Evolutionary conservation across 371 early-diverging fungal species (phyloP).

Genomic region (Mortierella sp.): DNA sequence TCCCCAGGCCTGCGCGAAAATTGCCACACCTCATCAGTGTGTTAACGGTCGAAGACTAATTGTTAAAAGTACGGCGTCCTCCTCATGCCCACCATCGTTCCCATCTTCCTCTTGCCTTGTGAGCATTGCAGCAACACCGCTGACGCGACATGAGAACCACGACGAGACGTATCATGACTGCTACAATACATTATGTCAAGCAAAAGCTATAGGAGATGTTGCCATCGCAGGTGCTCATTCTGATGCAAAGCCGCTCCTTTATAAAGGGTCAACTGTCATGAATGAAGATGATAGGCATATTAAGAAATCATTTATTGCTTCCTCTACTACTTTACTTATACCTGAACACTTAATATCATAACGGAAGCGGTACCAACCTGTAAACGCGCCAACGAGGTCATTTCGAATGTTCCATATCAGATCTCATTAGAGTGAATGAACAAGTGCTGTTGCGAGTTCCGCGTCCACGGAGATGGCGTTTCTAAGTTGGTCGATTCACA

Average conservation of each 20-base stretch:
- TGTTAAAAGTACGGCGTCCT: too few relatives aligned
- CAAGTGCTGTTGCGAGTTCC: constrained; percentile 89
- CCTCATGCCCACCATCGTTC: too few relatives aligned
- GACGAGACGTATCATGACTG: constrained; percentile 96
- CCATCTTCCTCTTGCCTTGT: too few relatives aligned
- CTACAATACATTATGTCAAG: constrained; percentile 96
- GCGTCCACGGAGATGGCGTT: constrained; percentile 97
- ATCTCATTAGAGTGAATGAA: constrained; percentile 88
- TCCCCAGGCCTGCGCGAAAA: too few relatives aligned
- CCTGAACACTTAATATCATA: too few relatives aligned
- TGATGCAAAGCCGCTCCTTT: constrained; percentile 87
- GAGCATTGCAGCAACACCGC: too few relatives aligned
- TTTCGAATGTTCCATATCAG: constrained; percentile 93
- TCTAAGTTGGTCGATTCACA: constrained; percentile 96
- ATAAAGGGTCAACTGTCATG: constrained; percentile 98
- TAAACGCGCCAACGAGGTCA: constrained; percentile 97
- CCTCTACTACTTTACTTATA: too few relatives aligned
- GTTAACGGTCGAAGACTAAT: too few relatives aligned
- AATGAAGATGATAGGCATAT: constrained; percentile 90
- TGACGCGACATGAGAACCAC: constrained; percentile 82
- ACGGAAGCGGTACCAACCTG: constrained; percentile 91
- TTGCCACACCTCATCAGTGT: too few relatives aligned
- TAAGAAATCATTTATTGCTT: too few relatives aligned
- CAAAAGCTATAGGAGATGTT: constrained; percentile 91
- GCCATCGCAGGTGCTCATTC: constrained; percentile 97